Evolutionary conservation across 2,329 filamentous ascomycete genomes (phyloP), one percentile per base, ranked within the genome.

Genomic region (Penicillium olsonii): DNA sequence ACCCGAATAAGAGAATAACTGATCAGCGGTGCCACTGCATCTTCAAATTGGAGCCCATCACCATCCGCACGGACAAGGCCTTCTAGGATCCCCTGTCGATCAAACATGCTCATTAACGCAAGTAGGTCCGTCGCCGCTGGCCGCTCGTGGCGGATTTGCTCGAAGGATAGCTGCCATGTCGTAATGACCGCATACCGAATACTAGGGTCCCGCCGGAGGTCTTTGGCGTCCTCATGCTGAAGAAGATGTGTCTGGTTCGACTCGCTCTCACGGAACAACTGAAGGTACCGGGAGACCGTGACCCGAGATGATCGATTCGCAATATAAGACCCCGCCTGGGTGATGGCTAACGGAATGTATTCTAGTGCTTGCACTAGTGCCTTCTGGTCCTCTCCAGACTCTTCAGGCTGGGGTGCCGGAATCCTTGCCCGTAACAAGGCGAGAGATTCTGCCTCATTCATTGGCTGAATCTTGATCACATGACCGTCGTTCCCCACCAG

Each of bases 201-300:
- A 8, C 27, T 31, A 11, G 27, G 27, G 12, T 31, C 27, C 5
- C 22, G 22, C 22, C 22, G 22, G 5, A 68, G 48, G 20, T 73
- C 61, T 17, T 54, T 56, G 19, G 20, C 40, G 10, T 73, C 66
- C 34, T 62, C 22, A 24, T 65, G 31, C 19, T 43, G 31, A 1
- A 71, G 52, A n/a, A 71, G 62, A 2, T 27, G 46, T 1, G 45
- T 52, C 53, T 8, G 55, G n/a, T 64, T 65, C 42, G 51, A 24
- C 22, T 24, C 62, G 50, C 63, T 68, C 29, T 66, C 50, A 7
- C 52, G 55, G 50, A 77, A 71, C 2, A 69, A 43, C 2, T 60
- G 42, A 2, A 79, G 49, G 46, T 80, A 81, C 15, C 63, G 53
- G 14, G 55, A 33, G 0, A 73, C 52, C 0, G 68, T 71, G 34